A percentile compares a stretch with the other conserved stretches of the same genome.
These are phyloP conservation scores for Cyberlindnera meyerae DNA, from an alignment of 805 yeast genomes.

Conservation along the genomic window DNA sequence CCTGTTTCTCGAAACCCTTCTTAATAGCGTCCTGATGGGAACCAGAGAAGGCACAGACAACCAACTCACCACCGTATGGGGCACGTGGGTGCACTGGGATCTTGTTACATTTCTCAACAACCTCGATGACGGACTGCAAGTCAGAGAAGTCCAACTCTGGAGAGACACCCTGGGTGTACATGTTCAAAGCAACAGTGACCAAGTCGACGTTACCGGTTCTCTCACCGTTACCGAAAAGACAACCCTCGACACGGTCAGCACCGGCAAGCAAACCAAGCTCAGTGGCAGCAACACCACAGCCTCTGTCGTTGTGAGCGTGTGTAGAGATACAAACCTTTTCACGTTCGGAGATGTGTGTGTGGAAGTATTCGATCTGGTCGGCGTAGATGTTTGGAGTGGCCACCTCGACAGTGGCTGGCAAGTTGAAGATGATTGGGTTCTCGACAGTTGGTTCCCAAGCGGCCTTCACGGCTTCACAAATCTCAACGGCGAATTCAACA, in stretches of 20 bases:
- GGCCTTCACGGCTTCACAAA: conserved; percentile 73
- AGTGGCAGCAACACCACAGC: conserved; percentile 80
- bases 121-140: conserved; percentile 57
- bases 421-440: conserved; percentile 69
- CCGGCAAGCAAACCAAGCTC: conserved; percentile 78
- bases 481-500: conserved; percentile 65
- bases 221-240: conserved; percentile 81
- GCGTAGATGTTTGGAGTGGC: conserved; percentile 74
- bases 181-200: conserved; percentile 67
- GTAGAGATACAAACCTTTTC: conserved; percentile 67
- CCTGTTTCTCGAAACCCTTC: conserved; percentile 56
- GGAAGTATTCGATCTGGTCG: conserved; percentile 74
- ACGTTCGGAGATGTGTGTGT: conserved; percentile 61
- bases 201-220: conserved; percentile 81
- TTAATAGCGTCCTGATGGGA: conserved; percentile 69
- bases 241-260: conserved; percentile 81
- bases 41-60: conserved; percentile 75
- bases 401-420: conserved; percentile 80
- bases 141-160: conserved; percentile 72
- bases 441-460: conserved; percentile 79
- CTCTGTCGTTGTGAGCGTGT: conserved; percentile 77
- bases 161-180: conserved; percentile 73
- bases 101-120: conserved; percentile 73
- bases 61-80: conserved; percentile 76
- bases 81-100: conserved; percentile 71